Evolutionary conservation across 768 basidiomycete genomes (phyloP), one percentile per base, ranked within the genome.

Genomic region (Calocybe cyanea): DNA sequence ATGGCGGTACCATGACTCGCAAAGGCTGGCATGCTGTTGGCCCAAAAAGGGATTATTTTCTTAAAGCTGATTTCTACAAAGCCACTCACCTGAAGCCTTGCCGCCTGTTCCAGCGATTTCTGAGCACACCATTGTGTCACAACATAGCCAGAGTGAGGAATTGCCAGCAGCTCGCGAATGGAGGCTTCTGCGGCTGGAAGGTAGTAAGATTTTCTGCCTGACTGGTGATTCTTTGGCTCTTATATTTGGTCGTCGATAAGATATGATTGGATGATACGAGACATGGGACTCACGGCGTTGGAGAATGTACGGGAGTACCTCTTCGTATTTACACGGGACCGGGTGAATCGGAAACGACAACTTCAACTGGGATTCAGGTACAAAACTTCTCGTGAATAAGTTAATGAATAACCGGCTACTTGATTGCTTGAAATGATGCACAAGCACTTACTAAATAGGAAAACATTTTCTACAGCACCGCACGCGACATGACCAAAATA

Each of bases 391-490:
- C 18, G 18, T 35, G 25, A 5, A 28, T n/a, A n/a, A n/a, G n/a
- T n/a, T n/a, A n/a, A n/a, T n/a, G n/a, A n/a, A n/a, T n/a, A n/a
- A n/a, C n/a, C n/a, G n/a, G n/a, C n/a, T n/a, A n/a, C n/a, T n/a
- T n/a, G n/a, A n/a, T 6, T 28, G 11, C 25, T 28, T 28, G 25
- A 28, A 28, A 28, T n/a, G n/a, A 28, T 11, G 11, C 11, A 28
- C 11, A 11, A 28, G 8, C 2, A 50, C 63, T 49, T 33, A 72
- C 71, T 61, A 41, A 38, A 58, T 55, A 39, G 57, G 52, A 4
- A 69, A 46, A 37, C 71, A 73, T 30, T 54, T 56, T 33, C 55
- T 58, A 49, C 71, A 73, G 39, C 65, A 65, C 25, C 70, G 62
- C 20, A 65, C 57, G 7, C 68, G 67, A 38, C 64, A 68, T 14